phyloP scores from a whole-genome alignment of 805 yeast species.

The Metschnikowia henanensis region DNA sequence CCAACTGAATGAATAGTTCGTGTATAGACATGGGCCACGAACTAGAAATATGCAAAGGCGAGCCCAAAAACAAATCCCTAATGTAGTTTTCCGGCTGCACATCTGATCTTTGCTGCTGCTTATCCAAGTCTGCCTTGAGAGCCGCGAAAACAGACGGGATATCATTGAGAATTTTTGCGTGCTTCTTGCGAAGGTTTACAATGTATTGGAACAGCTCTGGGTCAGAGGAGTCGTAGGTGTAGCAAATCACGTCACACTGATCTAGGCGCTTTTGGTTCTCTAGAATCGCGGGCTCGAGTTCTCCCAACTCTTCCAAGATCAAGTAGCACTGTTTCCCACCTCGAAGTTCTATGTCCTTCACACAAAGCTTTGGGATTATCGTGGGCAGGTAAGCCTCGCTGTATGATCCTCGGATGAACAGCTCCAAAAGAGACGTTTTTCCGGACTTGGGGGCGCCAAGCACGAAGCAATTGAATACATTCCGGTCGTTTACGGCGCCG shows the following conservation, averaged over 20 bases:
- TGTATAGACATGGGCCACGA: slow-evolving; percentile 85
- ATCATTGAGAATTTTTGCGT: slow-evolving; percentile 55
- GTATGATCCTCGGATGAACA: slow-evolving; percentile 74
- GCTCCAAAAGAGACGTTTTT: slow-evolving; percentile 78
- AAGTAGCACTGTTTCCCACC: slow-evolving; percentile 96
- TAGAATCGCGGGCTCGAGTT: slow-evolving; percentile 76
- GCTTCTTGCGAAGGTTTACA: slow-evolving; percentile 62
- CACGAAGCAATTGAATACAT: slow-evolving; percentile 88
- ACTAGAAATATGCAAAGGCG: slow-evolving; percentile 90
- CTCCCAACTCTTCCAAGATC: slow-evolving; percentile 88
- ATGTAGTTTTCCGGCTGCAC: slow-evolving; percentile 88
- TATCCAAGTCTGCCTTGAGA: slow-evolving; percentile 90
- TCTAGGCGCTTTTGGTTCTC: slow-evolving; percentile 69
- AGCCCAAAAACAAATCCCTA: slow-evolving; percentile 58
- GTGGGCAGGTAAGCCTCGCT: slow-evolving; percentile 79
- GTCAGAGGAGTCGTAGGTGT: slow-evolving; percentile 91
- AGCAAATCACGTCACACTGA: slow-evolving; percentile 89
- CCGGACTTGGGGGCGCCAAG: slow-evolving; percentile 88
- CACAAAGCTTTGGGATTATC: slow-evolving; percentile 75
- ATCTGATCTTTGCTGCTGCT: slow-evolving; percentile 88
- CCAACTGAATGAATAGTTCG: slow-evolving; percentile 83
- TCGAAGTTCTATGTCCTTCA: slow-evolving; percentile 86
- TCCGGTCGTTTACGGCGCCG: slow-evolving; percentile 72
- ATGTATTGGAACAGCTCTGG: slow-evolving; percentile 91
- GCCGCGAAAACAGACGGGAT: slow-evolving; percentile 90